A percentile compares a stretch with the other conserved stretches of the same genome.
Conservation (phyloP, 768 basidiomycete species). For the Suillus fuscotomentosus region DNA sequence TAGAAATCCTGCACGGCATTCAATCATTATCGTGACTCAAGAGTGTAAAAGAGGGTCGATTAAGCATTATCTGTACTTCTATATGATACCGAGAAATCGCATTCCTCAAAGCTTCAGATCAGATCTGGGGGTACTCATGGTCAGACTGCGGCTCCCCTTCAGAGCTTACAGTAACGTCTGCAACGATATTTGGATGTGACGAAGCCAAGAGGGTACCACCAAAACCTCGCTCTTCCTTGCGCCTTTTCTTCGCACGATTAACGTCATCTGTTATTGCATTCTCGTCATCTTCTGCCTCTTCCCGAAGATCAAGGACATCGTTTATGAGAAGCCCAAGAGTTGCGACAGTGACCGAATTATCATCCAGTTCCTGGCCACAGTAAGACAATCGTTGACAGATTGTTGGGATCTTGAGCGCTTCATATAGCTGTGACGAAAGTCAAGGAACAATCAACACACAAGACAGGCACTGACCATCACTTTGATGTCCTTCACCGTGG, state of each 20-base stretch:
- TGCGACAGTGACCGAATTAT: constrained; percentile 50
- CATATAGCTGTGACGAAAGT: constrained; percentile 49
- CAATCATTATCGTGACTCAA: constrained; percentile 14
- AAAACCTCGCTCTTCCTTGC: constrained; percentile 65
- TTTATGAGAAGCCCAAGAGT: constrained; percentile 59
- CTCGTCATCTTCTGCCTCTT: constrained; percentile 61
- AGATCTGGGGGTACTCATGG: constrained; percentile 38
- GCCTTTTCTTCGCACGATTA: constrained; percentile 37
- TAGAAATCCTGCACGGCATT: constrained; percentile 25
- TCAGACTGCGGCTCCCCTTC: constrained; percentile 25
- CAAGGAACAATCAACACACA: constrained; percentile 5
- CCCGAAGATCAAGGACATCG: constrained; percentile 64
- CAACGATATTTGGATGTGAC: constrained; percentile 28
- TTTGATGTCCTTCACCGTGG: constrained; percentile 79
- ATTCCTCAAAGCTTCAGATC: constrained; percentile 26
- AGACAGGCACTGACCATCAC: constrained; percentile 48
- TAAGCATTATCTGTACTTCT: constrained; percentile 36
- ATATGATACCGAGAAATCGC: constrained; percentile 29
- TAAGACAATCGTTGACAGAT: constrained; percentile 75
- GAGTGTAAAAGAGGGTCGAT: constrained; percentile 23
- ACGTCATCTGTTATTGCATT: constrained; percentile 51
- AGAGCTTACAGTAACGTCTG: constrained; percentile 33
- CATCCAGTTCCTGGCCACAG: constrained; percentile 58
- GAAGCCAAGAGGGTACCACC: constrained; percentile 69
- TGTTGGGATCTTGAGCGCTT: constrained; percentile 63